Base-by-base conservation (phyloP, 106 monocot species). In the Allium sativum region DNA sequence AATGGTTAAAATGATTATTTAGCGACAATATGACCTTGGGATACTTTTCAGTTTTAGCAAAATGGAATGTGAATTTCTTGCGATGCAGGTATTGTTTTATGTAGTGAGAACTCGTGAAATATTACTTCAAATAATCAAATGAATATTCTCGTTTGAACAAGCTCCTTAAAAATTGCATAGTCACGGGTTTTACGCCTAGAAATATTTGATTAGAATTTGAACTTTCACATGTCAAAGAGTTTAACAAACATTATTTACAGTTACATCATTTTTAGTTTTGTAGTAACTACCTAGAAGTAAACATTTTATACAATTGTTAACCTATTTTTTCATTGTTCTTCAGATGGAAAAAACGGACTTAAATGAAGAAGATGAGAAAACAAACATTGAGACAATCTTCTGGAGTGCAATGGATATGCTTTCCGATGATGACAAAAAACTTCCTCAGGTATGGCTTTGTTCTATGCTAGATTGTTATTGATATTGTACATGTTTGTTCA, bases 331-430 rank as follows among this genome's bases (percentile, higher is more conserved):
- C 14, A 45, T 45, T 44, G 53, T 14, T 48, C 19, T 77, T 5
- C 73, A 98, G 91, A 98, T 92, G 91, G 87, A 87, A 65, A 98
- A 92, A 72, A 82, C 91, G 90, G 96, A 96, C 65, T 71, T 96
- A 64, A 82, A 82, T 82, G 90, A 84, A 20, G 96, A 98, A 2
- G 82, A 82, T 48, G 96, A 87, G 70, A 92, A 98, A 66, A 53
- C 45, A 42, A 88, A 77, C 73, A 82, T 85, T 43, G 96, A 98
- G 61, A 88, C 80, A 19, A 98, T 98, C 59, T 98, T 88, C 56
- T 98, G 91, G 96, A 82, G 88, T 82, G 96, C 96, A 43, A 91
- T 98, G 91, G 91, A 98, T 81, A 50, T 92, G 56, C 91, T 98
- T 61, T 92, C 91, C 53, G 96, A 91, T 59, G 96, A 98, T 76